Evolutionary conservation across 2,329 filamentous ascomycete species (phyloP), one percentile per base, ranked within the genome.

Genomic region (Hirsutella thompsonii): DNA sequence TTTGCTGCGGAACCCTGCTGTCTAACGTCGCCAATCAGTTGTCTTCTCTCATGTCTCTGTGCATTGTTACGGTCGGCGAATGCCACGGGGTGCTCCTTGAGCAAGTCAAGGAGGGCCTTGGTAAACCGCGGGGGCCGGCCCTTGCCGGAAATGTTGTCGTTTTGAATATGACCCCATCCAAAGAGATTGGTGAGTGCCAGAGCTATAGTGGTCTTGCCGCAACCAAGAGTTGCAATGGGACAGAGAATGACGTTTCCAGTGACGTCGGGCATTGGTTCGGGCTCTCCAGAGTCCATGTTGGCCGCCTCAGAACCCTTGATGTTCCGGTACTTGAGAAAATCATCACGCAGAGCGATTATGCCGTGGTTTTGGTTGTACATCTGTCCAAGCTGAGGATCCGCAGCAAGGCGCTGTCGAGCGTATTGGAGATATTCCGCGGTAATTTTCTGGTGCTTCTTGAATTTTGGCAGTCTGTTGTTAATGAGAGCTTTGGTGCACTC

Each of bases 41-140:
- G 92, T 52, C 83, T 76, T 45, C 92, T 79, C 64, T 98, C 92
- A 38, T 87, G 84, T 49, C 71, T 81, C 59, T 89, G 81, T 38
- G 94, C 87, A 56, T 95, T 98, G 62, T 98, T 98, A 18, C 92
- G 77, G 60, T 98, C 92, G 2, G 92, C 88, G 53, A 94, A 78
- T 41, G 94, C 88, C 1, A 80, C 90, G 0, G 79, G 72, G 36
- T 79, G 68, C 0, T 72, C 66, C 19, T 74, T 64, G 26, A 95
- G 69, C 41, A 76, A 61, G 20, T 79, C 72, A 39, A 81, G 70
- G 32, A 93, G 70, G 29, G 76, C 76, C 39, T 78, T 72, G 0
- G 82, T 83, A 57, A 98, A 96, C 41, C 77, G 74, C 46, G 81
- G 76, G 3, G 87, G 83, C 29, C 90, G 83, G 42, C 73, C 74